Base-by-base conservation (phyloP, 148 eudicot genomes). In the Rhododendron williamsianum region DNA sequence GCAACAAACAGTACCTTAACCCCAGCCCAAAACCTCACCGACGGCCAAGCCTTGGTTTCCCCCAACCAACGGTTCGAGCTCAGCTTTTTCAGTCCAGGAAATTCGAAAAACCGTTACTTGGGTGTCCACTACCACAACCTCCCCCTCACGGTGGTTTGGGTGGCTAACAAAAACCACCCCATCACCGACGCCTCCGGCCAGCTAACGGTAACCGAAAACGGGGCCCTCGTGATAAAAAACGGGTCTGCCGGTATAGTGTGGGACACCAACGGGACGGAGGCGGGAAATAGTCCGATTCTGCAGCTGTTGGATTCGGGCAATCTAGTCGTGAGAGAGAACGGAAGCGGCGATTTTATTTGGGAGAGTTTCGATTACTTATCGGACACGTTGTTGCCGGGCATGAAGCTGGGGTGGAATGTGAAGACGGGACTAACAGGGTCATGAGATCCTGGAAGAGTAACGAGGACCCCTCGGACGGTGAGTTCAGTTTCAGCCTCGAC, bases 41-140 rank as follows among this genome's bases (percentile, higher is more conserved):
- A 52, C 13, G 80, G 73, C 45, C 84, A 80, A n/a, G 73, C 84
- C 36, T 43, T 87, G 19, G 60, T 81, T 33, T 87, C 86, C 35
- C 43, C 82, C 46, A 51, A 84, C 73, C n/a, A 72, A 35, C 15
- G 38, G 3, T 84, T 87, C 33, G 87, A 81, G 25, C 78, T 87
- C n/a, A 85, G 89, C 16, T 87, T 87, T 85, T 87, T 87, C 82
- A 21, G 41, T 16, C 87, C 52, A 0, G 82, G 78, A 25, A 85
- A 60, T 81, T 30, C 85, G 23, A 58, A 2, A 12, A 76, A 56
- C 13, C 56, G 76, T 0, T 82, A 76, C 63, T 6, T 87, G 45
- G 89, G 78, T 3, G 25, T 87, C 27, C 82, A 80, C 84, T 81
- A 54, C 60, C 48, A 85, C 43, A 46, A 74, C 51, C 71, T 46